Evolutionary conservation across 1,284 basidiomycete genomes (phyloP).

Genomic region (Ceratobasidium sp.): DNA sequence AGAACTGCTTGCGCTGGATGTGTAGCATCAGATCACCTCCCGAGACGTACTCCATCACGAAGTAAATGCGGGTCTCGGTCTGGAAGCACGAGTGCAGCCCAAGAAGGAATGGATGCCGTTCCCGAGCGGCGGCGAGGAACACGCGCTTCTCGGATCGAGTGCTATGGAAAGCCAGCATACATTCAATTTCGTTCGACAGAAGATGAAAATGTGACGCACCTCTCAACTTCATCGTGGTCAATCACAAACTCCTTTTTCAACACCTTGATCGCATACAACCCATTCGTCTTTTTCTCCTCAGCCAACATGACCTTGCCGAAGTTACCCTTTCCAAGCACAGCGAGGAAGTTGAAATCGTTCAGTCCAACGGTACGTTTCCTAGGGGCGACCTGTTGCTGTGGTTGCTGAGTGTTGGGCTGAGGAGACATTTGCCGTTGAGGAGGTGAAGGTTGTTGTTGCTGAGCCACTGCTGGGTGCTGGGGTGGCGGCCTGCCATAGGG

Average conservation of each 20-base stretch:
- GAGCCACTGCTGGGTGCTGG: conserved; percentile 52
- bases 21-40: conserved; percentile 85
- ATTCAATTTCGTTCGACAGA: background rate
- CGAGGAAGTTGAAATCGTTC: conserved; percentile 99
- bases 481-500: conserved; percentile 49
- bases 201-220: conserved; percentile 62
- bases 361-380: conserved; percentile 88
- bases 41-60: conserved; percentile 83
- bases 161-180: conserved; percentile 59
- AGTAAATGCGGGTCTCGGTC: conserved; percentile 95
- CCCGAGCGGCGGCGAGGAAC: conserved; percentile 93
- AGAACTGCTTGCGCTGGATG: conserved; percentile 84
- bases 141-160: conserved; percentile 99
- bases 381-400: conserved; percentile 50
- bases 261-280: conserved; percentile 98
- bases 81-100: conserved; percentile 99
- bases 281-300: conserved; percentile 93
- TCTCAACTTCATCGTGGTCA: conserved; percentile 99
- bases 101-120: conserved; percentile 97
- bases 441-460: conserved; percentile 48
- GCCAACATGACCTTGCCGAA: conserved; percentile 99
- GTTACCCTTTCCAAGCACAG: conserved; percentile 98
- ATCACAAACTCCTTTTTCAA: conserved; percentile 99
- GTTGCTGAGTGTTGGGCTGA: conserved; percentile 54
- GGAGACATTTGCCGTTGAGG: conserved; percentile 54